Evolutionary conservation across 306 rosid genomes (phyloP).

Genomic region (Vigna radiata): DNA sequence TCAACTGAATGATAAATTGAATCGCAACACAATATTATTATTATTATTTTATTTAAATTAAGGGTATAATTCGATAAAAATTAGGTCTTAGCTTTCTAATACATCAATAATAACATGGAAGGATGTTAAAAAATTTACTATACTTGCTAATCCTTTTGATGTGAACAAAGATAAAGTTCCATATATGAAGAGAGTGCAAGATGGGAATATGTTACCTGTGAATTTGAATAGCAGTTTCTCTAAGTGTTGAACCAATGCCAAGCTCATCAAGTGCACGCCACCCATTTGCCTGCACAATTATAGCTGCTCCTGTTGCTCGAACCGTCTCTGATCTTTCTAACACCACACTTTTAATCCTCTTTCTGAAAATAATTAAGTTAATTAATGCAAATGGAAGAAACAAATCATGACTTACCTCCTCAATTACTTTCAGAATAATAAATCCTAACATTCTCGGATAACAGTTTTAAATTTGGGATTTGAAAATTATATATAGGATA

Average conservation of each 20-base stretch:
- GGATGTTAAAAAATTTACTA: too few relatives aligned
- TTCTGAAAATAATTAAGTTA: conserved; percentile 38
- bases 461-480: not conserved
- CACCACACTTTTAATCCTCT: conserved; percentile 58
- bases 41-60: too few relatives aligned
- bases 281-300: conserved; percentile 59
- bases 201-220: conserved; percentile 43
- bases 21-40: too few relatives aligned
- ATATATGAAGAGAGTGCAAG: not conserved
- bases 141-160: too few relatives aligned
- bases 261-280: conserved; percentile 68
- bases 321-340: conserved; percentile 59
- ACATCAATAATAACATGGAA: too few relatives aligned
- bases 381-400: not conserved
- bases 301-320: conserved; percentile 55
- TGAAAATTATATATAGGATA: not conserved
- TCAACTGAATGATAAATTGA: too few relatives aligned
- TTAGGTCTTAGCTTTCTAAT: too few relatives aligned
- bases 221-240: conserved; percentile 51
- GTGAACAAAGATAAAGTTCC: too few relatives aligned
- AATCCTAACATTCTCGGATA: not conserved
- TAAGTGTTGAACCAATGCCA: conserved; percentile 58
- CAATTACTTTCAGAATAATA: not conserved
- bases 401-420: not conserved
- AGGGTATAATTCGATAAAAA: too few relatives aligned